Base-by-base conservation (phyloP, 768 basidiomycete genomes). In the Phanerochaete sordida region DNA sequence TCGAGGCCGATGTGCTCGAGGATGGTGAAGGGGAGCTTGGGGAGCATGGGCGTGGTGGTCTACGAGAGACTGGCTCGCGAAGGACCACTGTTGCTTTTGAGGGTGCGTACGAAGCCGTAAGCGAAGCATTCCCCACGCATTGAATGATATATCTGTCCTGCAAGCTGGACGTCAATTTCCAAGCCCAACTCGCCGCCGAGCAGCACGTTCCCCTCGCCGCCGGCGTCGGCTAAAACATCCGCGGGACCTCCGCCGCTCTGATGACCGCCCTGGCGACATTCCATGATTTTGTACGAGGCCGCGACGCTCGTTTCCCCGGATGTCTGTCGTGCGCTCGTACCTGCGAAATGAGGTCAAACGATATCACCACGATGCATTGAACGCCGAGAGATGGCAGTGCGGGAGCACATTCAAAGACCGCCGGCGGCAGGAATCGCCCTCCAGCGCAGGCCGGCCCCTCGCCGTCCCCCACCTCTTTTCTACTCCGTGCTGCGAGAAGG, bases 1-100 rank as follows among this genome's bases (percentile, higher is more conserved):
- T 81, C 70, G 71, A 83, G 73, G 51, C 76, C 81, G 72, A 90
- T 80, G 62, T 75, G 65, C 60, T 82, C 76, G 67, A 88, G 68
- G 54, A 78, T 62, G 74, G 78, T 76, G 76, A 75, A 54, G 51
- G 76, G 73, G 70, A 88, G 37, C 21, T 44, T 8, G 54, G 35
- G 43, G 54, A 56, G 47, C 47, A 48, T 48, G 7, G 47, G 5
- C 21, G 24, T 26, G 23, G 47, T 23, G 24, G 27, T 8, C 23
- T 11, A 6, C 47, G 21, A 35, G 53, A 26, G 47, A 11, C 27
- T 48, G 47, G 53, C 33, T n/a, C 33, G 37, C 23, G 16, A 13
- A 24, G 23, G 35, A 16, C 31, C 30, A 30, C 33, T 1, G 53
- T 31, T 39, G 53, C 35, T 54, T 54, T 54, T 54, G 53, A 54